Conservation (phyloP, 805 yeast genomes). For the Yarrowia alimentaria region DNA sequence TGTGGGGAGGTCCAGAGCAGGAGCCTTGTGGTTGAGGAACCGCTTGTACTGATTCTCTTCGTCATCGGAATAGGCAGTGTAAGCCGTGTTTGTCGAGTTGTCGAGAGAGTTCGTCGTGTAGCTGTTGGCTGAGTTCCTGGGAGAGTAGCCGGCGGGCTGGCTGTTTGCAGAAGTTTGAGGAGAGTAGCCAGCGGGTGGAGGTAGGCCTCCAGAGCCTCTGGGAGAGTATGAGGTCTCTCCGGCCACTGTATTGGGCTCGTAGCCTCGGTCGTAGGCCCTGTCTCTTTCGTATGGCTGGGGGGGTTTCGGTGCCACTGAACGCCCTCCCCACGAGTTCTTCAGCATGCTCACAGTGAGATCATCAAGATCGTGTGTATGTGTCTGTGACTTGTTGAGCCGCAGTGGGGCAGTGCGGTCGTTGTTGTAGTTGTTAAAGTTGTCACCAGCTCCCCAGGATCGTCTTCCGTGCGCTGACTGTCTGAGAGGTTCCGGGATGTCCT, state of each 20-base stretch:
- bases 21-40: slow-evolving; percentile 19
- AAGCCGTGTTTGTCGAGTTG: slow-evolving; percentile 15
- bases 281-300: slow-evolving; percentile 12
- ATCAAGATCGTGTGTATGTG: not conserved
- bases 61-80: slow-evolving; percentile 13
- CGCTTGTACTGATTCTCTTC: slow-evolving; percentile 11
- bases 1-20: slow-evolving; percentile 10
- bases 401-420: not conserved
- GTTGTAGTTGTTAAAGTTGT: not conserved
- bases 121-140: not conserved
- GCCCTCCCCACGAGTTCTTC: slow-evolving; percentile 18
- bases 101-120: no score
- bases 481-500: slow-evolving; percentile 17
- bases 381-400: not conserved
- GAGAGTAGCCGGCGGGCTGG: not conserved
- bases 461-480: slow-evolving; percentile 8
- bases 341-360: slow-evolving; percentile 18
- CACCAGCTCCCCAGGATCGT: slow-evolving; percentile 24
- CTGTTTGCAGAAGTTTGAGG: slow-evolving; percentile 14
- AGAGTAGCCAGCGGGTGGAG: slow-evolving; percentile 18
- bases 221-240: slow-evolving; percentile 17
- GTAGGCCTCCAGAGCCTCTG: slow-evolving; percentile 15
- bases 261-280: slow-evolving; percentile 15
- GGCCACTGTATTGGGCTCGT: not conserved
- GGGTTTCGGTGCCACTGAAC: slow-evolving; percentile 1